phyloP scores from a whole-genome alignment of 352 stramenopile genomes.

The Globisporangium cylindrosporum region DNA sequence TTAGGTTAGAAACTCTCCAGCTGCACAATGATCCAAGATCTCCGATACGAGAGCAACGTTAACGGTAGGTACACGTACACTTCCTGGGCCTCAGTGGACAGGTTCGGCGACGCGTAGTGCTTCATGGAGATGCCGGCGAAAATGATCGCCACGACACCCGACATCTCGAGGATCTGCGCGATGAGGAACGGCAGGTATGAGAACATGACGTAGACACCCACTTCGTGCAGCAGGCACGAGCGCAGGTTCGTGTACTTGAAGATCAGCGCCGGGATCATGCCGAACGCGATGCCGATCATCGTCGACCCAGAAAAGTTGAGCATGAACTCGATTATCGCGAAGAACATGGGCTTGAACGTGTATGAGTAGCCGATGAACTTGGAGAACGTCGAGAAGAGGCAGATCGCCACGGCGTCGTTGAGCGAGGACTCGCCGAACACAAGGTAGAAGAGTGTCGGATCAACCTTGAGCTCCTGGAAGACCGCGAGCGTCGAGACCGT shows the following conservation, averaged over 20 bases:
- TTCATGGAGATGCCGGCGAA: slow-evolving; percentile 92
- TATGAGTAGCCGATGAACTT: slow-evolving; percentile 91
- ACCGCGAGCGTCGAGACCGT: slow-evolving; percentile 91
- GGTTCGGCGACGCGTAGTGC: slow-evolving; percentile 87
- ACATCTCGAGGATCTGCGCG: slow-evolving; percentile 76
- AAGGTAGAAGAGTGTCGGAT: slow-evolving; percentile 93
- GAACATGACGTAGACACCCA: slow-evolving; percentile 88
- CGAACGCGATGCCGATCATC: slow-evolving; percentile 84
- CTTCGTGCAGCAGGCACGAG: slow-evolving; percentile 84
- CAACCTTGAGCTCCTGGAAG: slow-evolving; percentile 88
- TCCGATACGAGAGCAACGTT: neutral
- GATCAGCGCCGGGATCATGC: slow-evolving; percentile 78
- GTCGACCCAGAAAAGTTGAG: slow-evolving; percentile 88
- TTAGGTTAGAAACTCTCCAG: neutral
- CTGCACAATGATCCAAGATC: neutral
- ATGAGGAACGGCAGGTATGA: slow-evolving; percentile 79
- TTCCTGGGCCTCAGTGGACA: slow-evolving; percentile 75
- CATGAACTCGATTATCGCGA: slow-evolving; percentile 87
- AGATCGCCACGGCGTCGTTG: slow-evolving; percentile 94
- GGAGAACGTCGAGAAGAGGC: slow-evolving; percentile 91
- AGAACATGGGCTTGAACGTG: slow-evolving; percentile 67
- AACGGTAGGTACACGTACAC: slow-evolving; percentile 41
- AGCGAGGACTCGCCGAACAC: slow-evolving; percentile 95
- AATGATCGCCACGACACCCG: slow-evolving; percentile 92
- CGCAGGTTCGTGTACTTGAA: slow-evolving; percentile 92